These are phyloP conservation scores for Aspergillus ibericus DNA, from an alignment of 2,329 filamentous ascomycete species.

Conservation along the genomic window DNA sequence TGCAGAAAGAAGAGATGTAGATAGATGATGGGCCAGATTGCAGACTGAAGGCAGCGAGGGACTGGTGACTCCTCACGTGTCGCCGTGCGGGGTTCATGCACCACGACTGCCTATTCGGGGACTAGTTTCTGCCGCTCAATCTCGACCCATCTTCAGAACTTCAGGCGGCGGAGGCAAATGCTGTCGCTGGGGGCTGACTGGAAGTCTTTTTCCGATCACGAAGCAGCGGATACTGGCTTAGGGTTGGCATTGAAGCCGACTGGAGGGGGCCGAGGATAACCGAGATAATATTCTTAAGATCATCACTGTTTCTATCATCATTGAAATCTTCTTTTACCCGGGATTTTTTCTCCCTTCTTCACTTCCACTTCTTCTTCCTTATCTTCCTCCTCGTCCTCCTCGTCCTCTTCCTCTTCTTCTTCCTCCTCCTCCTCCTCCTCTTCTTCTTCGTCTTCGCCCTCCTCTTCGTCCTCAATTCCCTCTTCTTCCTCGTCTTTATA, in stretches of 20 bases:
- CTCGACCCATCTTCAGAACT: too few relatives aligned
- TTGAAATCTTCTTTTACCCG: too few relatives aligned
- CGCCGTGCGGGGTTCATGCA: neutral
- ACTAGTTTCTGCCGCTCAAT: neutral
- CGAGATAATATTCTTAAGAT: neutral
- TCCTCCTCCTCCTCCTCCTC: too few relatives aligned
- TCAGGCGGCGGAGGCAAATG: too few relatives aligned
- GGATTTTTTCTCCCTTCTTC: neutral
- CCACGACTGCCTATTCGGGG: neutral
- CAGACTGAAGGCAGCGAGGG: neutral
- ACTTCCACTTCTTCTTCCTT: neutral
- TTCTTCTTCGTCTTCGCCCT: too few relatives aligned
- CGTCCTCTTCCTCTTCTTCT: too few relatives aligned
- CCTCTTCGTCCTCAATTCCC: neutral
- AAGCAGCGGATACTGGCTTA: neutral
- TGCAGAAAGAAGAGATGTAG: neutral
- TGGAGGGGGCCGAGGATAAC: neutral
- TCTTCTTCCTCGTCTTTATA: neutral
- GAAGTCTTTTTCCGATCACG: too few relatives aligned
- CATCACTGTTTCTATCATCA: neutral
- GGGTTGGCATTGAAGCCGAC: neutral
- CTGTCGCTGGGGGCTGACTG: too few relatives aligned
- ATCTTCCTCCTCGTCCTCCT: neutral
- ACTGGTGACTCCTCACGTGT: neutral
- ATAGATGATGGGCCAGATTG: neutral